Evolutionary conservation across 306 rosid species (phyloP), one percentile per base, ranked within the genome.

Genomic region (Acacia melanoxylon): DNA sequence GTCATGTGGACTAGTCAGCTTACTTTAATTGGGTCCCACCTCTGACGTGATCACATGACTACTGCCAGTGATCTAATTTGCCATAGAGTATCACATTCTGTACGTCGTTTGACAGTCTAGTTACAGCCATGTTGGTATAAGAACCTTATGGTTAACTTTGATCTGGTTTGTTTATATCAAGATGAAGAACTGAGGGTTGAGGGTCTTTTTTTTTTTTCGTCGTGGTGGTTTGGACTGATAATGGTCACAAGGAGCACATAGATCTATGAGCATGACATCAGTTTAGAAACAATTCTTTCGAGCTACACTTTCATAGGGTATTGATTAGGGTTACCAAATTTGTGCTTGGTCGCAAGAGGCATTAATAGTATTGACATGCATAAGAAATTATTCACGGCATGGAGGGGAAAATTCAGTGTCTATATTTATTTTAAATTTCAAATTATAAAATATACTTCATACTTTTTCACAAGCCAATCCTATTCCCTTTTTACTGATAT

Each of bases 271-370:
- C 68, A 40, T 61, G 33, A 37, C 59, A n/a, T 54, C 27, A 41
- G 54, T 74, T 29, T 68, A 70, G 67, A 45, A 80, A 6, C 65
- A 75, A 72, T 33, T 31, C 69, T 25, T 77, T 83, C 33, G 78
- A 72, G 11, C 80, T 68, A 80, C 52, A 49, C 37, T 77, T 73
- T 31, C 17, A 27, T 37, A 6, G 66, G 35, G n/a, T 75, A 14
- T 12, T 13, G 20, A 12, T 27, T 27, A 0, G 68, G 19, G 37
- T 25, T 27, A 24, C 33, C 16, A 24, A 59, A 59, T 59, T 24
- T 10, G 15, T 59, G 27, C 14, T 22, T 9, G 14, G 63, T 59
- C 16, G 14, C 10, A 13, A 2, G 27, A 13, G 2, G 8, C 20
- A 61, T 25, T 22, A 11, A 4, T 4, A 61, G 16, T 22, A 61